A percentile compares a stretch with the other conserved stretches of the same genome.
These are phyloP conservation scores for Amorphotheca resinae DNA, from an alignment of 495 filamentous ascomycete species.

Conservation along the genomic window DNA sequence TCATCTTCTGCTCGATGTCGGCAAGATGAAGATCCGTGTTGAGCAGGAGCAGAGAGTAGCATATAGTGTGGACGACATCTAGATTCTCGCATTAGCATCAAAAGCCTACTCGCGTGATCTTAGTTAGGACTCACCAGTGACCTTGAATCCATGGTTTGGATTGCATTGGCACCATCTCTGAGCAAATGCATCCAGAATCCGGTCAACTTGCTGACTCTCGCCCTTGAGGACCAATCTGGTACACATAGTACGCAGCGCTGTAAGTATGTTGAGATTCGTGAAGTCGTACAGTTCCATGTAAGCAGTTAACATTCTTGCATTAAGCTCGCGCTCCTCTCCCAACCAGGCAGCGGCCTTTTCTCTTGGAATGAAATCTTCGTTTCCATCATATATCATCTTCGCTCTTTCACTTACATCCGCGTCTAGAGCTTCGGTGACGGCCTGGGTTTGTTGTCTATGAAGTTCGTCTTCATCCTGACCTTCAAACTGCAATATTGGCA, in stretches of 20 bases:
- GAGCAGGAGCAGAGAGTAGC: constrained; percentile 86
- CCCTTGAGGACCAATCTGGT: constrained; percentile 71
- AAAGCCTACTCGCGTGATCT: neutral
- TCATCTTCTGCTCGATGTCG: constrained; percentile 95
- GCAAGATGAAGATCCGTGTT: constrained; percentile 95
- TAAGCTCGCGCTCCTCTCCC: constrained; percentile 58
- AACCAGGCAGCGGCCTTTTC: constrained; percentile 80
- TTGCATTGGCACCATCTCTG: constrained; percentile 91
- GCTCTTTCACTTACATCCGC: constrained; percentile 53
- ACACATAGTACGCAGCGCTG: constrained; percentile 69
- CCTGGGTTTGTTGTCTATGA: constrained; percentile 9
- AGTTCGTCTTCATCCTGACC: constrained; percentile 18
- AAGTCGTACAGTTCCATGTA: constrained; percentile 93
- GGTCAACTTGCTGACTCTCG: constrained; percentile 94
- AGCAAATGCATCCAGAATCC: constrained; percentile 80
- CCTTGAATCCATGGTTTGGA: constrained; percentile 86
- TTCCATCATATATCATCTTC: constrained; percentile 71
- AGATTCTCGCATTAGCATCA: constrained; percentile 12
- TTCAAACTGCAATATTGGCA: constrained; percentile 37
- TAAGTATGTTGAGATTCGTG: constrained; percentile 66
- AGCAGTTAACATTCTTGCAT: constrained; percentile 56
- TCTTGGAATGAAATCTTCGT: constrained; percentile 65
- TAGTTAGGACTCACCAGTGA: constrained; percentile 46
- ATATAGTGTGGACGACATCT: constrained; percentile 96
- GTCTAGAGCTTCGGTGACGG: constrained; percentile 14